These are phyloP conservation scores for Fusarium decemcellulare DNA, from an alignment of 2,329 filamentous ascomycete species.

Conservation along the genomic window DNA sequence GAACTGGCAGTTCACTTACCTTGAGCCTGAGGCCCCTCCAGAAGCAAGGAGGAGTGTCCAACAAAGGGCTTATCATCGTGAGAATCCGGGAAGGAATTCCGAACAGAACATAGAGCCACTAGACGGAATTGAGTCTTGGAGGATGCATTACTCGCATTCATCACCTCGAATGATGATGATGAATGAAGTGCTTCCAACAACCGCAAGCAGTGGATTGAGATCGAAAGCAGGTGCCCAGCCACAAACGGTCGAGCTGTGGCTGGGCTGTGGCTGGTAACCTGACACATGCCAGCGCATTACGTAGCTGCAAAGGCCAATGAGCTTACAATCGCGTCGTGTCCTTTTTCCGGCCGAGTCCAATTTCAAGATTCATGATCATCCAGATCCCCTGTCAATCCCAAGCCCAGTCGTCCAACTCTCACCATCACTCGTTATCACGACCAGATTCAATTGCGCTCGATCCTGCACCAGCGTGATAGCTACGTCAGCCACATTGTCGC, in stretches of 20 bases:
- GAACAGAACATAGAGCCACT: too few relatives aligned
- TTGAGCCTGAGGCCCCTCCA: too few relatives aligned
- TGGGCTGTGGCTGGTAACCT: constrained; percentile 19
- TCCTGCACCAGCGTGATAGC: constrained; percentile 9
- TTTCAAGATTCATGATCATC: constrained; percentile 43
- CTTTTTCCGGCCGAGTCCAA: constrained; percentile 45
- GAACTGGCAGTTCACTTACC: too few relatives aligned
- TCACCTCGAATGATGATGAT: neutral
- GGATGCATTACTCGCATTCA: neutral
- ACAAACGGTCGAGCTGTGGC: constrained; percentile 9
- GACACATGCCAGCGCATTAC: constrained; percentile 34
- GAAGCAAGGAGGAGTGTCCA: too few relatives aligned
- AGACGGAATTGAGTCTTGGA: too few relatives aligned
- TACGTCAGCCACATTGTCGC: constrained; percentile 33
- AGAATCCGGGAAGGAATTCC: too few relatives aligned
- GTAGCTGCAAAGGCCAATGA: constrained; percentile 46
- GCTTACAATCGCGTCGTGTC: constrained; percentile 51
- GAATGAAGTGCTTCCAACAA: neutral
- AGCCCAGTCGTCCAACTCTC: constrained; percentile 21
- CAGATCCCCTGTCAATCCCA: constrained; percentile 43
- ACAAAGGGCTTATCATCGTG: too few relatives aligned
- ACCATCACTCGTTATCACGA: constrained; percentile 27
- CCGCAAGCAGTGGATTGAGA: neutral
- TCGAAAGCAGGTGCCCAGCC: constrained; percentile 3
- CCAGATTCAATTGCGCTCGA: constrained; percentile 35